Percentiles rank a stretch among this genome's conserved stretches.
These are phyloP conservation scores for Cutaneotrichosporon cavernicola DNA, from an alignment of 1,284 basidiomycete species.

Conservation along the genomic window DNA sequence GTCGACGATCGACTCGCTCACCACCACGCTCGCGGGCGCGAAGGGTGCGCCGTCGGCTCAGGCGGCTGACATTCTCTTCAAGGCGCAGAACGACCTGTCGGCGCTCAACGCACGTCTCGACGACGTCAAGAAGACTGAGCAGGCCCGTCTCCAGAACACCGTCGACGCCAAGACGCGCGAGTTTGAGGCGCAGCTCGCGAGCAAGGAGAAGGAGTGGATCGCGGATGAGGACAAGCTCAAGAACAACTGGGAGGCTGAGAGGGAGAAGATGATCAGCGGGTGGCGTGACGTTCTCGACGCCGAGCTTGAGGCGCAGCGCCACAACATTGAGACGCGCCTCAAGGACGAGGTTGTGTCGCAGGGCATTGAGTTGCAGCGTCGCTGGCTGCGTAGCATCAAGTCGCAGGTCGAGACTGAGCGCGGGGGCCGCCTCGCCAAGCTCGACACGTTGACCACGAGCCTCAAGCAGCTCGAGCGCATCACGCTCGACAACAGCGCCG, in stretches of 20 bases:
- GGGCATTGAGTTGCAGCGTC: constrained; percentile 92
- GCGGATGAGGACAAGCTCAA: constrained; percentile 84
- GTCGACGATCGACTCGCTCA: constrained; percentile 87
- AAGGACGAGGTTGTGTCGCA: constrained; percentile 85
- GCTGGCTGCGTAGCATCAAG: constrained; percentile 96
- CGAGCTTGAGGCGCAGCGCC: constrained; percentile 84
- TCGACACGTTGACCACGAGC: constrained; percentile 86
- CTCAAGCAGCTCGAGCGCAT: constrained; percentile 88
- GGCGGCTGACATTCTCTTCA: constrained; percentile 58
- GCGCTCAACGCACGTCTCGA: constrained; percentile 75
- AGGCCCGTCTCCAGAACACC: constrained; percentile 69
- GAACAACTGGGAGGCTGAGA: constrained; percentile 77
- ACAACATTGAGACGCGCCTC: constrained; percentile 71
- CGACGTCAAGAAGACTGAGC: constrained; percentile 77
- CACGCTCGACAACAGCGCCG: constrained; percentile 83
- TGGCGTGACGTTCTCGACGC: constrained; percentile 84
- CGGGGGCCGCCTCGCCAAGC: constrained; percentile 88
- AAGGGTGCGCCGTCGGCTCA: constrained; percentile 65
- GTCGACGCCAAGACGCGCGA: constrained; percentile 79
- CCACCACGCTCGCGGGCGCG: constrained; percentile 69
- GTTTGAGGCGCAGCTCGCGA: constrained; percentile 78
- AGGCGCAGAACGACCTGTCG: constrained; percentile 78
- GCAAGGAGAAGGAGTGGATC: constrained; percentile 80
- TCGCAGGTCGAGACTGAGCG: constrained; percentile 94
- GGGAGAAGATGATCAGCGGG: constrained; percentile 67